Evolutionary conservation across 495 filamentous ascomycete genomes (phyloP).

Genomic region (Pseudomonodictys pantanalensis): DNA sequence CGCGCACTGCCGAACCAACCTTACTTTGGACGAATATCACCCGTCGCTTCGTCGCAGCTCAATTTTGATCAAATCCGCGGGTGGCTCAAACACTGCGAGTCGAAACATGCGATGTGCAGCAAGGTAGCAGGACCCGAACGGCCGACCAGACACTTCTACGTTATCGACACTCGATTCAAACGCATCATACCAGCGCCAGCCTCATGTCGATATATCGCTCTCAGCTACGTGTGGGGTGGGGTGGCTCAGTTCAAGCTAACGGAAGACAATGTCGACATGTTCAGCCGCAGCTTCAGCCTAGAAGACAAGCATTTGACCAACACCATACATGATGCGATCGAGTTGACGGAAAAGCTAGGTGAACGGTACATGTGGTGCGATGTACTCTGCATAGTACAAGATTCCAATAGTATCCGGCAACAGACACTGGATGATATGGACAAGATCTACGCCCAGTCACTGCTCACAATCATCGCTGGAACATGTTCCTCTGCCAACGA

Average conservation of each 20-base stretch:
- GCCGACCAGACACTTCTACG: not conserved
- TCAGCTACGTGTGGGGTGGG: not conserved
- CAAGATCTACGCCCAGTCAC: constrained; percentile 11
- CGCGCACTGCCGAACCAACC: not conserved
- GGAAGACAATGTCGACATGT: not conserved
- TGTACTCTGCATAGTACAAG: constrained; percentile 28
- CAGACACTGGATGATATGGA: constrained; percentile 25
- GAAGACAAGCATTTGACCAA: constrained; percentile 1
- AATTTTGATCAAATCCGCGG: not conserved
- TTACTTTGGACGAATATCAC: constrained; percentile 1
- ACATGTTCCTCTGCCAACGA: not conserved
- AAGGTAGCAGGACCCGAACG: not conserved
- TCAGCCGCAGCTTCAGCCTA: not conserved
- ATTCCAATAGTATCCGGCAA: not conserved
- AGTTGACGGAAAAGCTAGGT: constrained; percentile 8
- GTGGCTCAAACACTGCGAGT: not conserved
- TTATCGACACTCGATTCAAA: not conserved
- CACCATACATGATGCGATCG: constrained; percentile 8
- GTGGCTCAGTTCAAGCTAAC: not conserved
- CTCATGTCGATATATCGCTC: not conserved
- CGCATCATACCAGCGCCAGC: not conserved
- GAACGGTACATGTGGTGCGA: constrained; percentile 29
- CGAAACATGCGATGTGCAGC: not conserved
- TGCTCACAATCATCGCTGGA: constrained; percentile 26
- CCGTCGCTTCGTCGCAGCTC: not conserved